Evolutionary conservation across 768 basidiomycete genomes (phyloP).

Genomic region (Zangia roseola): DNA sequence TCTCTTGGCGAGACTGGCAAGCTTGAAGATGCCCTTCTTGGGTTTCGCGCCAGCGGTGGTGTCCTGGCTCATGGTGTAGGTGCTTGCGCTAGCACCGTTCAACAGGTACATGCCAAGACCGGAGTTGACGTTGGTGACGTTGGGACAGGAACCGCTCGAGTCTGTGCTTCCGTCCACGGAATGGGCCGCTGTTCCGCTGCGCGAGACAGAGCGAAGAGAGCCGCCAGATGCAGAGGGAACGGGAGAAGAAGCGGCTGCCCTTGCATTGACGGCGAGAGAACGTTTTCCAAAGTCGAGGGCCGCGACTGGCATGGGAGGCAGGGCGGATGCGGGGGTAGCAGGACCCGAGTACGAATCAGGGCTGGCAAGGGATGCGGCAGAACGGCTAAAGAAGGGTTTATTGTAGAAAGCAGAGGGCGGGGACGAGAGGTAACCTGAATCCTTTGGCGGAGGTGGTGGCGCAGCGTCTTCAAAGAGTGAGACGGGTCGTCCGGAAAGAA

Average conservation of each 20-base stretch:
- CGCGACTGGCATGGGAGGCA: not conserved
- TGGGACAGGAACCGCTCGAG: slow-evolving; percentile 23
- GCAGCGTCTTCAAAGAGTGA: slow-evolving; percentile 8
- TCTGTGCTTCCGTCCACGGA: slow-evolving; percentile 29
- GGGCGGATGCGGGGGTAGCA: slow-evolving; percentile 20
- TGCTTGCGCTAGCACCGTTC: slow-evolving; percentile 16
- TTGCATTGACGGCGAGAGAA: slow-evolving; percentile 2
- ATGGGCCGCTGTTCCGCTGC: slow-evolving; percentile 7
- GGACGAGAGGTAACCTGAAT: slow-evolving; percentile 43
- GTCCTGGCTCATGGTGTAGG: slow-evolving; percentile 11
- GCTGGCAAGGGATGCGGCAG: slow-evolving; percentile 44
- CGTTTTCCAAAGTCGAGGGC: slow-evolving; percentile 5
- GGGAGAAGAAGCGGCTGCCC: slow-evolving; percentile 13
- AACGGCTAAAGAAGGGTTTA: slow-evolving; percentile 40
- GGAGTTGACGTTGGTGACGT: not conserved
- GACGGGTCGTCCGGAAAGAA: not conserved
- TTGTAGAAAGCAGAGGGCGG: slow-evolving; percentile 17
- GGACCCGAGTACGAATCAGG: slow-evolving; percentile 18
- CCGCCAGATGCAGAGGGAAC: slow-evolving; percentile 17
- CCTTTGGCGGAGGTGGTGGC: slow-evolving; percentile 63
- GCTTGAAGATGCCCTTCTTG: slow-evolving; percentile 37
- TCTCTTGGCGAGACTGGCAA: slow-evolving; percentile 33
- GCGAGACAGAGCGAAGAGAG: slow-evolving; percentile 17
- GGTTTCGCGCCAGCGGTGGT: slow-evolving; percentile 7
- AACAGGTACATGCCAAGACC: slow-evolving; percentile 11